phyloP scores from a whole-genome alignment of 129 eudicot species.

The Arctium lappa region DNA sequence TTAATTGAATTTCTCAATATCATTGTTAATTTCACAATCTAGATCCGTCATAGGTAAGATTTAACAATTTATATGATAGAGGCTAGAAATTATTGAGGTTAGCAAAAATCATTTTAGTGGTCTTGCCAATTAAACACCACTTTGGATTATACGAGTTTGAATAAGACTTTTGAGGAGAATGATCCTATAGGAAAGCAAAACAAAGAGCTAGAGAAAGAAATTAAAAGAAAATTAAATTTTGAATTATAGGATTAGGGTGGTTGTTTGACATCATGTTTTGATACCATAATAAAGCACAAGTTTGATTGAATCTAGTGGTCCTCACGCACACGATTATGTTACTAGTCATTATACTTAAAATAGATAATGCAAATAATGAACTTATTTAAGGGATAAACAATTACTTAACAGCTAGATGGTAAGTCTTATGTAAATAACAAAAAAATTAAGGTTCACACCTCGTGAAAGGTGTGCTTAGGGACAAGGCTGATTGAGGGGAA shows the following conservation, averaged over 20 bases:
- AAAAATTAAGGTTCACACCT: no score
- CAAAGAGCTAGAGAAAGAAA: no score
- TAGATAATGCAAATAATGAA: background rate
- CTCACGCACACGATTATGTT: background rate
- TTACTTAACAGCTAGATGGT: background rate
- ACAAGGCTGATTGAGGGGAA: no score
- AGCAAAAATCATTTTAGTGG: background rate
- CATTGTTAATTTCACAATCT: background rate
- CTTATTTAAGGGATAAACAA: no score
- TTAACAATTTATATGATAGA: background rate
- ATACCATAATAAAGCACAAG: background rate
- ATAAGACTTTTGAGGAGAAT: no score
- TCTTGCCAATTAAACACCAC: background rate
- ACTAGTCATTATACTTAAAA: background rate
- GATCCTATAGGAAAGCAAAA: no score
- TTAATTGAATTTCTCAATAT: background rate
- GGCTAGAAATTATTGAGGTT: background rate
- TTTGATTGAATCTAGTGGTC: background rate
- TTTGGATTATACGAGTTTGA: background rate
- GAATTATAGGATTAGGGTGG: background rate
- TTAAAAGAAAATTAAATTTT: no score
- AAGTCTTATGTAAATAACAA: background rate
- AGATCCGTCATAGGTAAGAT: background rate
- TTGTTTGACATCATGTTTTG: background rate
- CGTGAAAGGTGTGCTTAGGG: background rate